These are phyloP conservation scores for Tuber melanosporum DNA, from an alignment of 495 filamentous ascomycete genomes.

Conservation along the genomic window DNA sequence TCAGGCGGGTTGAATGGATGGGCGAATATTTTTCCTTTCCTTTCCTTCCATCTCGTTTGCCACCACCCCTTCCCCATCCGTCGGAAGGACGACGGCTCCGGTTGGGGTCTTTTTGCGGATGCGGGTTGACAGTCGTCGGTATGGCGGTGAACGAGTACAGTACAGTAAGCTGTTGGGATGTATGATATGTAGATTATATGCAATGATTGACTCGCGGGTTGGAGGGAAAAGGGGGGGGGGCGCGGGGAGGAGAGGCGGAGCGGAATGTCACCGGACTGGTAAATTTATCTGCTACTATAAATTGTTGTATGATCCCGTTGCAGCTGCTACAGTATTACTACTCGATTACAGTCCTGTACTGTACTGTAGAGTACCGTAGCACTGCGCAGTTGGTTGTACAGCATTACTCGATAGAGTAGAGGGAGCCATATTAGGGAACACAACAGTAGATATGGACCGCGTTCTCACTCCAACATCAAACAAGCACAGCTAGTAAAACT, in stretches of 20 bases:
- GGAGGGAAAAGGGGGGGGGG: neutral
- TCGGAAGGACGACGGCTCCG: neutral
- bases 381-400: neutral
- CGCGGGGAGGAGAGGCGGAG: neutral
- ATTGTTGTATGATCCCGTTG: too few relatives aligned
- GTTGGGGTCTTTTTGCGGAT: neutral
- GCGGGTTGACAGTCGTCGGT: neutral
- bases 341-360: too few relatives aligned
- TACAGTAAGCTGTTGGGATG: neutral
- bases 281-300: neutral
- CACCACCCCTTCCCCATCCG: neutral
- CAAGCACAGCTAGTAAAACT: neutral
- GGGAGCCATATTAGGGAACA: neutral
- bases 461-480: neutral
- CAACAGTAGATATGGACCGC: neutral
- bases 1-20: slow-evolving; percentile 1
- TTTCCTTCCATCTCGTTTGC: neutral
- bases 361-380: neutral
- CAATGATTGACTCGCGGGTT: neutral
- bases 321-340: too few relatives aligned
- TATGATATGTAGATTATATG: neutral
- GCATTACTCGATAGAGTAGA: too few relatives aligned
- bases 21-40: neutral
- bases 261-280: neutral
- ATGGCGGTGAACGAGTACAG: neutral